Base-by-base conservation (phyloP, 2,329 filamentous ascomycete species). In the Rosellinia necatrix region DNA sequence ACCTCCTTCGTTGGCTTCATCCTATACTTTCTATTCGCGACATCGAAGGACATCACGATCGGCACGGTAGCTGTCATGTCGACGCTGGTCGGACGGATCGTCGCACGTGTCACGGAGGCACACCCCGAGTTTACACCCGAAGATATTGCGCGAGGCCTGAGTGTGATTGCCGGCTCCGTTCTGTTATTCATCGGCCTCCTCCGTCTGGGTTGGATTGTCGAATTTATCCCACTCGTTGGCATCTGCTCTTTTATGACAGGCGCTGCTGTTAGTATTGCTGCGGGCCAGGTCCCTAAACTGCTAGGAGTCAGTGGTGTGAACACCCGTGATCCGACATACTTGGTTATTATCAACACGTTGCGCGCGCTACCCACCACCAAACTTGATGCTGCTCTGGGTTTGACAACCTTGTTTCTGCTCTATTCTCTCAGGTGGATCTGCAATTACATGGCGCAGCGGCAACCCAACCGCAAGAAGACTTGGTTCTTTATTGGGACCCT, bases 401-500 rank as follows among this genome's bases (percentile, higher is more conserved):
- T 93, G 6, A 86, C 85, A 2, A 83, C 88, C 2, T 75, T 92
- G 41, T 72, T 81, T 6, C 76, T 90, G 76, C 79, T 93, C 3
- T 92, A 91, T 67, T 58, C 81, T 6, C 84, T 90, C 61, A 85
- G 89, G 5, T 80, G 71, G 49, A 73, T 75, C 48, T 91, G 88
- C 76, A 83, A 79, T 46, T 80, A 73, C 58, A 77, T 85, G 65
- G 87, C 87, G n/a, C 85, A 81, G 73, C 86, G 81, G 69, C 80
- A 88, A 62, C 89, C 90, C 2, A 74, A 79, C 2, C 80, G 80
- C 48, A 81, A 84, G 55, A 91, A 90, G 79, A 66, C 83, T 1
- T 92, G 84, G 79, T 93, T 93, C 75, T 92, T 93, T 76, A 72
- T 87, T 48, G 88, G 85, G 15, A 93, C 91, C 0, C 79, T 94